Conservation (phyloP, 768 basidiomycete genomes). For the Cystofilobasidium bisporidii region DNA sequence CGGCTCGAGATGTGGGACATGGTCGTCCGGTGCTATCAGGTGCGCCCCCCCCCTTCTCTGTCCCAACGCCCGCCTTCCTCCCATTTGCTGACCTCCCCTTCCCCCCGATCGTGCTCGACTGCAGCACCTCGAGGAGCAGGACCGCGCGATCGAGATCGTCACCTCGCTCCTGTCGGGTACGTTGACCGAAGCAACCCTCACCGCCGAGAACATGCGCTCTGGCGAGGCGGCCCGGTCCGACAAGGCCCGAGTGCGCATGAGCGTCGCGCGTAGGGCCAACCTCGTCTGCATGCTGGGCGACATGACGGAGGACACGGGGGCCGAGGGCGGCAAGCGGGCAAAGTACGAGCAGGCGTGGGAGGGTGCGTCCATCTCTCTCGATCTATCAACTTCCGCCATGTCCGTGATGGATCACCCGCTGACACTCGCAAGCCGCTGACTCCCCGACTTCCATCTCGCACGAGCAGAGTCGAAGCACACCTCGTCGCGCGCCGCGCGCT, state of each 20-base stretch:
- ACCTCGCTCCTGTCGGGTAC: conserved; percentile 50
- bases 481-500: conserved; percentile 83
- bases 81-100: not conserved
- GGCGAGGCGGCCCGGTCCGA: conserved; percentile 23
- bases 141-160: conserved; percentile 70
- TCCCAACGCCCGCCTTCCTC: no score
- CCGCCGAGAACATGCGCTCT: conserved; percentile 6
- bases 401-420: no score
- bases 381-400: no score
- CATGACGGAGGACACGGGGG: conserved; percentile 42
- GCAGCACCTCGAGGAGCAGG: conserved; percentile 58
- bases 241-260: conserved; percentile 16
- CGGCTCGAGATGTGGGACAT: conserved; percentile 98
- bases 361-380: conserved; percentile 40
- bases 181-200: conserved; percentile 19
- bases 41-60: not conserved
- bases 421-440: no score
- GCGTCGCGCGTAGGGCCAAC: conserved; percentile 64
- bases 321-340: conserved; percentile 48
- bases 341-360: conserved; percentile 80
- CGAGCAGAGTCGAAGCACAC: conserved; percentile 51
- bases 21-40: conserved; percentile 74
- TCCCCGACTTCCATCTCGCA: not conserved
- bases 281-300: conserved; percentile 93
- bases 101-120: no score